phyloP scores from a whole-genome alignment of 2,329 filamentous ascomycete species.

The Aspergillus calidoustus region DNA sequence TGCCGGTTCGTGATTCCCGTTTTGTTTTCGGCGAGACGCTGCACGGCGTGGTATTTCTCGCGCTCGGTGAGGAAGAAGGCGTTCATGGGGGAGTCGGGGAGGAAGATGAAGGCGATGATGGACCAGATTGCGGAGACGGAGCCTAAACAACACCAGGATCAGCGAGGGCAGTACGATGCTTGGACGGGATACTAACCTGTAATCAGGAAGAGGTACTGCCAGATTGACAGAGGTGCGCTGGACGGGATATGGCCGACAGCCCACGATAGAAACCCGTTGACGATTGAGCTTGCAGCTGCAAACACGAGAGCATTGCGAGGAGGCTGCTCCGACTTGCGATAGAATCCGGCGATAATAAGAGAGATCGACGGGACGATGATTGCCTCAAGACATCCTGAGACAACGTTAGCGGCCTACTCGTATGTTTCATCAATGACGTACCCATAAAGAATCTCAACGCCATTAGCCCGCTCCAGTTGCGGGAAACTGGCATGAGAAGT shows the following conservation, averaged over 20 bases:
- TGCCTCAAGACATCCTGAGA: conserved; percentile 11
- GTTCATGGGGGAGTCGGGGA: conserved; percentile 48
- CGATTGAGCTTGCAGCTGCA: conserved; percentile 19
- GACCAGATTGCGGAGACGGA: conserved; percentile 42
- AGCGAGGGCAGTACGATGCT: conserved; percentile 16
- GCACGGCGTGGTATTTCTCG: conserved; percentile 56
- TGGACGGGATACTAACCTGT: conserved; percentile 17
- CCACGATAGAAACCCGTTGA: conserved; percentile 23
- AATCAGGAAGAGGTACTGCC: conserved; percentile 19
- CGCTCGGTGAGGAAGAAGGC: conserved; percentile 62
- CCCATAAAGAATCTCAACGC: conserved; percentile 16
- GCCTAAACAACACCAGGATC: conserved; percentile 48
- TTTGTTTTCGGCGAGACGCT: conserved; percentile 43
- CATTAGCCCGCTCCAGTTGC: conserved; percentile 16
- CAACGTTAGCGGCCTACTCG: background rate
- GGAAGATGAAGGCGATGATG: conserved; percentile 51
- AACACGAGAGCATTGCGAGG: conserved; percentile 35
- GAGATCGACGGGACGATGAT: conserved; percentile 17
- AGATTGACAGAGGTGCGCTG: conserved; percentile 1
- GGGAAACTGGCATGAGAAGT: conserved; percentile 11
- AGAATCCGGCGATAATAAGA: conserved; percentile 24
- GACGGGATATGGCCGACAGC: conserved; percentile 20
- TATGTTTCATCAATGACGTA: background rate
- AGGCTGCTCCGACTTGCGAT: conserved; percentile 29
- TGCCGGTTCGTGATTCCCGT: conserved; percentile 42